These are phyloP conservation scores for Teratosphaeria destructans DNA, from an alignment of 2,329 filamentous ascomycete genomes.

Conservation along the genomic window DNA sequence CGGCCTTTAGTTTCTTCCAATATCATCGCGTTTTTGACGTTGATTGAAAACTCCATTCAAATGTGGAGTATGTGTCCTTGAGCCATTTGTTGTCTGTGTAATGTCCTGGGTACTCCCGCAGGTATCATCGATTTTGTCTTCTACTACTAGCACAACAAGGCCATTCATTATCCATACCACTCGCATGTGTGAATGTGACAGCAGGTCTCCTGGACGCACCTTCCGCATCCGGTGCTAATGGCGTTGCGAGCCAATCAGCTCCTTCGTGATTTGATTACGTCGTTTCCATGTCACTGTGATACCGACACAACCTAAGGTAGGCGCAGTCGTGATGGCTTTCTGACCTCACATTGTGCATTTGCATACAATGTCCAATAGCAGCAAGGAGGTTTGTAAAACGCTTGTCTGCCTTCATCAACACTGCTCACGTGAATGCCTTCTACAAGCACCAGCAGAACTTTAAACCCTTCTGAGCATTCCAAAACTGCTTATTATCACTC, in stretches of 20 bases:
- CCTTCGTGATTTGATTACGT: not conserved
- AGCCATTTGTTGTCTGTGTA: no score
- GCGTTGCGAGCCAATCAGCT: not conserved
- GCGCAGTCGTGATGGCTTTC: not conserved
- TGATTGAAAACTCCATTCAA: no score
- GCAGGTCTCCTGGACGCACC: not conserved
- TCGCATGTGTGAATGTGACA: not conserved
- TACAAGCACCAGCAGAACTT: not conserved
- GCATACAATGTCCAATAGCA: not conserved
- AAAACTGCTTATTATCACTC: not conserved
- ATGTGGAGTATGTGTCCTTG: no score
- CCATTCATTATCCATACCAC: no score
- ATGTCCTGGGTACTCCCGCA: no score
- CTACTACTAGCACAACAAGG: no score
- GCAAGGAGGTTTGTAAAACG: not conserved
- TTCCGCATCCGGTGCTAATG: not conserved
- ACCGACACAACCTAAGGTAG: not conserved
- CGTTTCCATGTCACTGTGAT: not conserved
- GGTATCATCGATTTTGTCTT: no score
- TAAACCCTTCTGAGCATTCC: not conserved
- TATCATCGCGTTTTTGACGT: no score
- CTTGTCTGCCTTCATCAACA: not conserved
- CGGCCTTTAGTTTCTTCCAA: no score
- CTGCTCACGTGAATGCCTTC: not conserved
- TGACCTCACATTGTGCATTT: not conserved